Evolutionary conservation across 2,329 filamentous ascomycete genomes (phyloP), one percentile per base, ranked within the genome.

Genomic region (Colletotrichum viniferum): DNA sequence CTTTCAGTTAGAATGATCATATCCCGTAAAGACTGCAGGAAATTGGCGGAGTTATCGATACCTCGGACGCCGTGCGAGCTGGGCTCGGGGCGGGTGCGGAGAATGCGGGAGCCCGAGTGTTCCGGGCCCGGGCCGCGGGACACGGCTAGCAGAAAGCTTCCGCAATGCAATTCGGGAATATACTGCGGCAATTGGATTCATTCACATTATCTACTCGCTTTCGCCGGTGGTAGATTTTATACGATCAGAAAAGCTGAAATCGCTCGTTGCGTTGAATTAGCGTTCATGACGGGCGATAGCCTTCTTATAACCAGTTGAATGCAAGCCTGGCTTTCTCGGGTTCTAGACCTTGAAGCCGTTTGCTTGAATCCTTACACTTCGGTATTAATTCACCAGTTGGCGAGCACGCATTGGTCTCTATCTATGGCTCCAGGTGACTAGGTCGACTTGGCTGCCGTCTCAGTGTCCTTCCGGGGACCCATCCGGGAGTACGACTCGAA

Each of bases 1-100:
- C 13, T 0, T 58, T 14, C 14, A 28, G 8, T 21, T 12, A 36
- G 34, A 0, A 2, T 3, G 1, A n/a, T 36, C 26, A 32, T 43
- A 30, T 38, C 14, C 6, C 21, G 43, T 30, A 16, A 12, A 18
- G 34, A 16, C 14, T 48, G 60, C 60, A 14, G 55, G 13, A 4
- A 61, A 21, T 21, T 32, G 18, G 58, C 58, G n/a, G 21, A 5
- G 55, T 28, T 21, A 0, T 52, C n/a, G 10, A 13, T 5, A 52
- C n/a, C 13, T 52, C n/a, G 32, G n/a, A 1, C 10, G 16, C 6
- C 32, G 1, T 21, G 26, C 30, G 2, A 32, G 26, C 58, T 16
- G 6, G 18, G 5, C 30, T 34, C 30, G 2, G 58, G 1, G 30
- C 30, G 10, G 58, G 10, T 24, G 30, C 58, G 30, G 58, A 18